phyloP scores from a whole-genome alignment of 2,329 filamentous ascomycete species.

The Coleophoma cylindrospora region DNA sequence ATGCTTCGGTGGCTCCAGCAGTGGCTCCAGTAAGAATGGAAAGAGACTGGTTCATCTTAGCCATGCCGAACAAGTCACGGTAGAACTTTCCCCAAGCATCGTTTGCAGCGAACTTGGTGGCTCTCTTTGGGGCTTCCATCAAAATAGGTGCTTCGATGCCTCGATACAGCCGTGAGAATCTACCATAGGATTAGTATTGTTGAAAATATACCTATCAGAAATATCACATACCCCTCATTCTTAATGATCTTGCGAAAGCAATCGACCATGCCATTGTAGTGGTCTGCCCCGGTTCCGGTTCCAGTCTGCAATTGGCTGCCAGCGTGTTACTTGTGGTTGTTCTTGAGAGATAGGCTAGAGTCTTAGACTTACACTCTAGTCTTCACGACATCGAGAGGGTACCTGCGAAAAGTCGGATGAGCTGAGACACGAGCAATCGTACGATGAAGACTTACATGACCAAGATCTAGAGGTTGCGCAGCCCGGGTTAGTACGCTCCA shows the following conservation, averaged over 20 bases:
- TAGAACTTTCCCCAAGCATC: constrained; percentile 97
- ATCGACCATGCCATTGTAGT: constrained; percentile 96
- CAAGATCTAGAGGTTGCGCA: constrained; percentile 59
- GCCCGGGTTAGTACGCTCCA: constrained; percentile 15
- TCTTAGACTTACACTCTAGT: constrained; percentile 76
- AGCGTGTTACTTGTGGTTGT: constrained; percentile 7
- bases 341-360: not conserved
- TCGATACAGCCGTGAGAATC: constrained; percentile 86
- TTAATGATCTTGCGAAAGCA: constrained; percentile 97
- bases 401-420: constrained; percentile 54
- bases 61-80: constrained; percentile 75
- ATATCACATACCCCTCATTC: constrained; percentile 73
- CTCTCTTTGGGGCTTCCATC: constrained; percentile 96
- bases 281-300: constrained; percentile 66
- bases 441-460: constrained; percentile 60
- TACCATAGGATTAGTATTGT: constrained; percentile 29
- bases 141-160: constrained; percentile 94
- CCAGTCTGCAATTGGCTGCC: constrained; percentile 81
- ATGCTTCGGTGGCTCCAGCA: constrained; percentile 90
- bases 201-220: constrained; percentile 2
- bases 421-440: constrained; percentile 3
- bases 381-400: constrained; percentile 97
- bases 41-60: constrained; percentile 86
- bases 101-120: constrained; percentile 98
- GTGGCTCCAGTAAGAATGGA: constrained; percentile 92